Base-by-base conservation (phyloP, 2,329 filamentous ascomycete species). In the Ascochyta viciae-villosae region DNA sequence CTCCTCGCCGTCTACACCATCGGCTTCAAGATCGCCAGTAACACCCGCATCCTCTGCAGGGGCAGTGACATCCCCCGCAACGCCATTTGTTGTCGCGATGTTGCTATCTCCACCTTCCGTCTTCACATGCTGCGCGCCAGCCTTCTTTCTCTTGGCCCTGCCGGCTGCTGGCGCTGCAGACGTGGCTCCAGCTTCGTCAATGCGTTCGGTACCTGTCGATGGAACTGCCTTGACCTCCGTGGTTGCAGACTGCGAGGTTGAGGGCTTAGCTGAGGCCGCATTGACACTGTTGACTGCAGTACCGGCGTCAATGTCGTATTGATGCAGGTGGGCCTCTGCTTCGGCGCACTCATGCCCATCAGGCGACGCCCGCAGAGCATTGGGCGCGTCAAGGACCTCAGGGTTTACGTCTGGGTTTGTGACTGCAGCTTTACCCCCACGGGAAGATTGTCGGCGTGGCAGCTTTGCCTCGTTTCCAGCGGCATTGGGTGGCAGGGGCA, bases 1-100 rank as follows among this genome's bases (percentile, higher is more conserved):
- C 33, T 61, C 57, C 26, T 62, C 64, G n/a, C 65, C 60, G 43
- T 61, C 57, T 50, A 38, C 23, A 10, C 34, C 54, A 16, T 85
- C 82, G 1, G 77, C 82, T 68, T 87, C 85, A 16, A 82, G 81
- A 67, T 87, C 69, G 46, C 58, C 66, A 49, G 64, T 40, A n/a
- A 68, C 57, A 38, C 58, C 47, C 38, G 61, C 46, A 49, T 48
- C 50, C 33, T 44, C 58, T 50, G 62, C 60, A 45, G 67, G 55
- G 31, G 37, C 60, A 42, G 63, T 66, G 60, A 55, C 59, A 57
- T 65, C 55, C 41, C 57, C 54, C 34, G 41, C 24, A 42, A 58
- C 44, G 45, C 57, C 52, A 54, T 63, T 60, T 15, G 61, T 56
- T 16, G 47, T 26, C 3, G 44, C 48, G 31, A 57, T 57, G 48